phyloP scores from a whole-genome alignment of 192 early-diverging fungal genomes.

The Umbelopsis sp. region DNA sequence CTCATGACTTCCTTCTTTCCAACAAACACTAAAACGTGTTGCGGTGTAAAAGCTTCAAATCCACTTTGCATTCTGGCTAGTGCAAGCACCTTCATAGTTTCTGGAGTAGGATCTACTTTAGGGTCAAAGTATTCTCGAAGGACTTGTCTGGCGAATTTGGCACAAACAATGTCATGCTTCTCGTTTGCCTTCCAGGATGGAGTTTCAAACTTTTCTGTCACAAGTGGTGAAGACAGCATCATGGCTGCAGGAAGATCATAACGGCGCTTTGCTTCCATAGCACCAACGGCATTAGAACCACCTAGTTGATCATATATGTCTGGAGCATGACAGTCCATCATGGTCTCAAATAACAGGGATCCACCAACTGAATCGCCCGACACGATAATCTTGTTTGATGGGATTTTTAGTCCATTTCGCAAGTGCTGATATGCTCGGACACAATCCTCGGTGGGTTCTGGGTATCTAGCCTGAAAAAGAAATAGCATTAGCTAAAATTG shows the following conservation, averaged over 20 bases:
- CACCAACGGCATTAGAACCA: neutral
- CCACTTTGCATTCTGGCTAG: constrained; percentile 1
- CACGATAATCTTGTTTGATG: constrained; percentile 23
- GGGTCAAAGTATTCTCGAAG: constrained; percentile 25
- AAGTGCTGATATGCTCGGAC: constrained; percentile 20
- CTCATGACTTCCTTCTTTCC: constrained; percentile 26
- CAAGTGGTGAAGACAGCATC: constrained; percentile 28
- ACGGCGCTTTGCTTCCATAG: neutral
- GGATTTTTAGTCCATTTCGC: constrained; percentile 4
- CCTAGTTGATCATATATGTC: constrained; percentile 8
- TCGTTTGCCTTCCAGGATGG: constrained; percentile 25
- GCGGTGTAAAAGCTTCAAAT: constrained; percentile 18
- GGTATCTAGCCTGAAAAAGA: constrained; percentile 14
- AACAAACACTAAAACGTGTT: constrained; percentile 11
- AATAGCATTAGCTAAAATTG: neutral
- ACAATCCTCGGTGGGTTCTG: constrained; percentile 1
- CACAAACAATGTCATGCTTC: constrained; percentile 24
- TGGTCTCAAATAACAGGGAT: constrained; percentile 24
- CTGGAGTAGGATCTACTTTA: neutral
- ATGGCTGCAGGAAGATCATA: constrained; percentile 26
- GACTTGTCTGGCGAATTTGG: constrained; percentile 3
- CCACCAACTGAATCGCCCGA: constrained; percentile 34
- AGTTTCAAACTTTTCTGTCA: constrained; percentile 11
- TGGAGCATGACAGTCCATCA: constrained; percentile 27
- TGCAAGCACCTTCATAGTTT: constrained; percentile 1